Evolutionary conservation across 148 eudicot genomes (phyloP).

Genomic region (Cornus kousa): DNA sequence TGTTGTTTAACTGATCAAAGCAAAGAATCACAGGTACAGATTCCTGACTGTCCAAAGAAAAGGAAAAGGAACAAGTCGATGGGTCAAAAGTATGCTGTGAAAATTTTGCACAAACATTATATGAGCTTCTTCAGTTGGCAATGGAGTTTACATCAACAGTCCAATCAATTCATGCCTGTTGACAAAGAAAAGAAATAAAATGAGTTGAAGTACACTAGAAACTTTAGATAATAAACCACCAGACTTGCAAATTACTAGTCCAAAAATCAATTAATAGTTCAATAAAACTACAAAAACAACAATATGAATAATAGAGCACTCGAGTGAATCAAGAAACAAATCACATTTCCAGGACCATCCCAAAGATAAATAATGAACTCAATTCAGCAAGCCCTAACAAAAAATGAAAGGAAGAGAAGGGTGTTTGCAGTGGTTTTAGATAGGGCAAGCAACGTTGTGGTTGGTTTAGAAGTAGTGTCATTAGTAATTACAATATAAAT

Average conservation of each 20-base stretch:
- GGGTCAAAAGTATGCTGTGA: background rate
- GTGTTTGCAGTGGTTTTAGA: too few species aligned
- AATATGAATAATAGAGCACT: background rate
- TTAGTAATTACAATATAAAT: too few species aligned
- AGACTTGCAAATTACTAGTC: background rate
- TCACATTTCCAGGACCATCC: background rate
- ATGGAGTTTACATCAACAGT: slow-evolving; percentile 5
- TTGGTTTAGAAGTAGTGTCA: too few species aligned
- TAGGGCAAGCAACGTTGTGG: too few species aligned
- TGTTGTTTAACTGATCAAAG: background rate
- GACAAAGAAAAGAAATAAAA: background rate
- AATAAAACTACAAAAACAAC: background rate
- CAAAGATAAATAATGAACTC: background rate
- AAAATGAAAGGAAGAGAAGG: too few species aligned
- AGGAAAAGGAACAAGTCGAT: background rate
- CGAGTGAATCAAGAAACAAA: background rate
- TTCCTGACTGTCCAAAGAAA: background rate
- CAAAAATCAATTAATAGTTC: background rate
- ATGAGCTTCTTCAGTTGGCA: slow-evolving; percentile 3
- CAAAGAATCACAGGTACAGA: background rate
- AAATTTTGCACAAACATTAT: background rate
- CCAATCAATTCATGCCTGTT: slow-evolving; percentile 7
- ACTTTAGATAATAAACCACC: background rate
- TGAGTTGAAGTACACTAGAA: background rate
- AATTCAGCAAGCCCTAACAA: background rate